These are phyloP conservation scores for Sporothrix mexicana DNA, from an alignment of 2,329 filamentous ascomycete genomes.

Conservation along the genomic window DNA sequence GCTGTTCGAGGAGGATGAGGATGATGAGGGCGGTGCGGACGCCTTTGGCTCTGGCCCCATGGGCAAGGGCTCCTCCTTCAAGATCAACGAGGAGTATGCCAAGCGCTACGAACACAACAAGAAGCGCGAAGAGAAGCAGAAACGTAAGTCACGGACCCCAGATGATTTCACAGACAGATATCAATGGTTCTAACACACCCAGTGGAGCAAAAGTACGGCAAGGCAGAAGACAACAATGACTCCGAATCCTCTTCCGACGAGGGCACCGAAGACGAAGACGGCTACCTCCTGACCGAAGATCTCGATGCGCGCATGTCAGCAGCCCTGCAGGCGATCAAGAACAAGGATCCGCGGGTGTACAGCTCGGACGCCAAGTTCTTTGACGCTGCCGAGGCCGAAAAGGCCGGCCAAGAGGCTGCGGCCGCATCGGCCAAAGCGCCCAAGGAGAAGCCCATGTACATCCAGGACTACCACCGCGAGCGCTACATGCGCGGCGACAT, in stretches of 20 bases:
- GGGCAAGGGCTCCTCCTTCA: conserved; percentile 57
- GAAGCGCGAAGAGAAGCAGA: conserved; percentile 85
- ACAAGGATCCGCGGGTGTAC: conserved; percentile 91
- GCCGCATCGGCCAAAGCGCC: conserved; percentile 52
- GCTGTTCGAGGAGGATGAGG: conserved; percentile 61
- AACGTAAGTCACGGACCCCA: conserved; percentile 55
- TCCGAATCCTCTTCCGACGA: conserved; percentile 69
- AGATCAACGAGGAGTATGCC: conserved; percentile 90
- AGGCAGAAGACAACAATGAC: conserved; percentile 55
- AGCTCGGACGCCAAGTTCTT: conserved; percentile 79
- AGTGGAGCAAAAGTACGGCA: conserved; percentile 87
- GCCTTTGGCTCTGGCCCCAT: conserved; percentile 28
- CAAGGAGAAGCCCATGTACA: conserved; percentile 83
- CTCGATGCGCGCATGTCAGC: conserved; percentile 87
- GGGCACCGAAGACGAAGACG: conserved; percentile 89
- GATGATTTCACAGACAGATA: background rate
- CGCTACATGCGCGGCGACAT: conserved; percentile 78
- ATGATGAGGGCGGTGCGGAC: conserved; percentile 48
- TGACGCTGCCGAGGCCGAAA: conserved; percentile 65
- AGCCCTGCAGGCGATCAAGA: conserved; percentile 84
- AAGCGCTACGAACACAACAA: conserved; percentile 95
- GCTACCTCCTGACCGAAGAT: conserved; percentile 81
- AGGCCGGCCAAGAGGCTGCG: conserved; percentile 40
- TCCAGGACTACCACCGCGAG: conserved; percentile 88
- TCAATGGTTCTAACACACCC: conserved; percentile 17